Evolutionary conservation across 176 grass and related monocot genomes (phyloP), one percentile per base, ranked within the genome.

Genomic region (Bromus sterilis): DNA sequence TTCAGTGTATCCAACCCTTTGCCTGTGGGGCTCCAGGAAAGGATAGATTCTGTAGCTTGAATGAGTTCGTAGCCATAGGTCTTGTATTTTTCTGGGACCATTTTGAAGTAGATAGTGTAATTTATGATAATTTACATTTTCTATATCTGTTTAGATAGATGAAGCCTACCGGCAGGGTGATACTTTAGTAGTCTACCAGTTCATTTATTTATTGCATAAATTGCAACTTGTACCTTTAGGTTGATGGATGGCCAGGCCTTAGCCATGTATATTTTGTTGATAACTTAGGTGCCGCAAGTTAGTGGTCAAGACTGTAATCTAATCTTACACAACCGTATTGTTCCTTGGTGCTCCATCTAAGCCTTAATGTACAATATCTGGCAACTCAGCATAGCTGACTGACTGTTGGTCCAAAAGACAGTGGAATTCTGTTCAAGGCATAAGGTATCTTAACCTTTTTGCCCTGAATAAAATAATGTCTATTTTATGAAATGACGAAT

Each of bases 11-110:
- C 33, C 74, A 75, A 12, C 67, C 43, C 77, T 76, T 77, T 65
- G 58, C 40, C 31, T 69, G 55, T 84, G 69, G 75, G 57, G 26
- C 67, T 83, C 33, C 23, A 79, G 31, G 43, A 40, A 81, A 82
- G 53, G 73, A 74, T 82, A 86, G 21, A 82, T 89, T 89, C 66
- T 81, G 53, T 57, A 81, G 63, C 69, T 63, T 56, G 56, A 72
- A 76, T 18, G 80, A 30, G 77, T 85, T 82, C 56, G 16, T 82
- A 36, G 62, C 68, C 64, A 71, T 89, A 85, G 77, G 33, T 71
- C 71, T 78, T 58, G 35, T 86, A n/a, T 89, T 82, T 73, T 85
- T 6, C 26, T 82, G 80, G 73, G 83, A 82, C 78, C 72, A 65
- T 71, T 12, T 12, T 13, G 80, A 71, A 77, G 26, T 16, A 49